Evolutionary conservation across 352 stramenopile genomes (phyloP).

Genomic region (Phytophthora citrophthora): DNA sequence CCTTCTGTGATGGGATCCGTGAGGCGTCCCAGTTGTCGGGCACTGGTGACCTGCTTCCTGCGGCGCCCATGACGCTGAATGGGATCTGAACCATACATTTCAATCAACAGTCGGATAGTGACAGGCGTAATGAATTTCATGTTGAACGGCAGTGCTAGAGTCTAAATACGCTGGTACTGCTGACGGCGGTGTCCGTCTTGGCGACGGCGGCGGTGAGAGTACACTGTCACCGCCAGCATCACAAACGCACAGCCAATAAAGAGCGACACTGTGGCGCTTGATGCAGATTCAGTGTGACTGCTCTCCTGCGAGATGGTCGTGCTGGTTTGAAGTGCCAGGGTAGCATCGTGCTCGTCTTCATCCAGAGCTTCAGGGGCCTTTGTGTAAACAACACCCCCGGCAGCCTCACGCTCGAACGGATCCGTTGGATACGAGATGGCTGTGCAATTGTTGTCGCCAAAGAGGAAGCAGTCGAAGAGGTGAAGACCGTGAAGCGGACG

Average conservation of each 20-base stretch:
- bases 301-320: slow-evolving; percentile 24
- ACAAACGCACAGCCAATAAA: slow-evolving; percentile 36
- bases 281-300: slow-evolving; percentile 10
- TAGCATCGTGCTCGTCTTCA: slow-evolving; percentile 18
- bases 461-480: slow-evolving; percentile 81
- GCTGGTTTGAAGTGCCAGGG: slow-evolving; percentile 19
- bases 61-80: slow-evolving; percentile 12
- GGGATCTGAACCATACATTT: slow-evolving; percentile 7
- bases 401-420: slow-evolving; percentile 54
- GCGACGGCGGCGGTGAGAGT: slow-evolving; percentile 25
- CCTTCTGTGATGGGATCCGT: slow-evolving; percentile 29
- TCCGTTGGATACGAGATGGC: slow-evolving; percentile 61
- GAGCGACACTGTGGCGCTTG: slow-evolving; percentile 20
- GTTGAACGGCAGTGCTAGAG: not conserved
- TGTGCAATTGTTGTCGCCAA: slow-evolving; percentile 54
- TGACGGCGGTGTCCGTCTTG: slow-evolving; percentile 20
- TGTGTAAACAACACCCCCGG: slow-evolving; percentile 18
- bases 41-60: slow-evolving; percentile 8
- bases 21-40: slow-evolving; percentile 26
- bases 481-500: slow-evolving; percentile 67
- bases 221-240: slow-evolving; percentile 28
- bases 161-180: slow-evolving; percentile 32
- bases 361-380: slow-evolving; percentile 9
- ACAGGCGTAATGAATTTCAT: not conserved
- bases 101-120: slow-evolving; percentile 7